Evolutionary conservation across 306 rosid species (phyloP), one percentile per base, ranked within the genome.

Genomic region (Astragalus membranaceus): DNA sequence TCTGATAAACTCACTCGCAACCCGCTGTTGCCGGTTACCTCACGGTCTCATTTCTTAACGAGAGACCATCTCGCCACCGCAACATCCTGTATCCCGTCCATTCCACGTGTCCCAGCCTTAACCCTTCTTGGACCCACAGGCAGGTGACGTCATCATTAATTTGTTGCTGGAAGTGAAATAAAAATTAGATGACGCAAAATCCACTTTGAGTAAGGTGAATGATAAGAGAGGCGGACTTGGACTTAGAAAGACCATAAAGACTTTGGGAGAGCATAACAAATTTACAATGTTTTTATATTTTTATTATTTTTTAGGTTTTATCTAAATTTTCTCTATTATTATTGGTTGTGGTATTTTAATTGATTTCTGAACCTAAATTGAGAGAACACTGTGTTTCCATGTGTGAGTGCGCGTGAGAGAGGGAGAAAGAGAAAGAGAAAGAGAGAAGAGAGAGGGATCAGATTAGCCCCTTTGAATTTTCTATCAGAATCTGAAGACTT

Each of bases 381-480:
- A 59, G 83, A 73, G 82, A 63, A 37, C 69, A 37, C 69, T 76
- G 80, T 59, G 64, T 8, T 42, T 66, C 35, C 23, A 9, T 51
- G 57, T 64, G 16, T 66, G 72, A 32, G 16, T 26, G 16, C 6
- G 59, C 12, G 59, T 10, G 71, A 20, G 74, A 10, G 36, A 50
- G 67, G 37, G 79, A 23, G 35, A 62, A 39, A 62, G 60, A 51
- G 75, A 42, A 59, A 14, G 73, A 1, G 69, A 72, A 20, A 42
- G 66, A 14, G 73, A 1, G 69, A 72, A 20, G 23, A 52, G 52
- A 51, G 85, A 53, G 69, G 82, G 84, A 80, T 80, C 88, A 11
- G 76, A 79, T 83, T 85, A 84, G 80, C 83, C 63, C 74, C 80
- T 78, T 57, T 76, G 79, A 78, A 85, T 80, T 81, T 78, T 58